A percentile compares a stretch with the other conserved stretches of the same genome.
These are phyloP conservation scores for Alternaria angustiovoidea DNA, from an alignment of 2,329 filamentous ascomycete species.

Conservation along the genomic window DNA sequence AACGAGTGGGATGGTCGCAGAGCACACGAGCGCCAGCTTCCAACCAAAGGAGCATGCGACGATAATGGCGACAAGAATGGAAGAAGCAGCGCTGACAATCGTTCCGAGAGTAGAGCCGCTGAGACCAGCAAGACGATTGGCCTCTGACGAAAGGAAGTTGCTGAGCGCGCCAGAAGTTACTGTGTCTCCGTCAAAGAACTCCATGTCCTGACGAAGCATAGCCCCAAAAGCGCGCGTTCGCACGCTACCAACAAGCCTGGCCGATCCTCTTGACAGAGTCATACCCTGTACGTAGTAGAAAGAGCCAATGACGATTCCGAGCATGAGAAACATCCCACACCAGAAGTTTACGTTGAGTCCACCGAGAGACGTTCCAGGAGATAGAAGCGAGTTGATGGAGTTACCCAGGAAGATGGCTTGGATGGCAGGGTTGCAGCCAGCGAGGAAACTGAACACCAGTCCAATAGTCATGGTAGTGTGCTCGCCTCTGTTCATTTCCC, in stretches of 20 bases:
- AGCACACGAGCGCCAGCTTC: constrained; percentile 88
- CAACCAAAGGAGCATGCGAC: constrained; percentile 78
- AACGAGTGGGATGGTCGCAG: constrained; percentile 78
- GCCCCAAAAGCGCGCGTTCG: constrained; percentile 82
- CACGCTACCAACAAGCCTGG: constrained; percentile 78
- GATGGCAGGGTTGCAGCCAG: constrained; percentile 47
- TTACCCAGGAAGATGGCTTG: constrained; percentile 85
- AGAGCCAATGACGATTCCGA: constrained; percentile 35
- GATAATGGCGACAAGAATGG: constrained; percentile 75
- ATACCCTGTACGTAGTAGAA: constrained; percentile 43
- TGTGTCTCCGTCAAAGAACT: constrained; percentile 89
- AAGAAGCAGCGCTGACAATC: constrained; percentile 79
- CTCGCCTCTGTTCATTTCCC: constrained; percentile 44
- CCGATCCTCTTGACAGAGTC: constrained; percentile 66
- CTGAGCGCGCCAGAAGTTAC: constrained; percentile 91
- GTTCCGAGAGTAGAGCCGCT: constrained; percentile 90
- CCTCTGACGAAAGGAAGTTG: constrained; percentile 70
- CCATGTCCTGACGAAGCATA: constrained; percentile 84
- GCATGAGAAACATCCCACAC: constrained; percentile 50
- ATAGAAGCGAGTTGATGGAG: constrained; percentile 75
- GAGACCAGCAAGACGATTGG: constrained; percentile 87
- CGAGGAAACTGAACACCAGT: constrained; percentile 43
- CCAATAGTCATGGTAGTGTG: constrained; percentile 55
- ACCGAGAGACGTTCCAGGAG: constrained; percentile 65
- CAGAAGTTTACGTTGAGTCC: constrained; percentile 69